Base-by-base conservation (phyloP, 495 filamentous ascomycete genomes). In the Lasiosphaeria miniovina region DNA sequence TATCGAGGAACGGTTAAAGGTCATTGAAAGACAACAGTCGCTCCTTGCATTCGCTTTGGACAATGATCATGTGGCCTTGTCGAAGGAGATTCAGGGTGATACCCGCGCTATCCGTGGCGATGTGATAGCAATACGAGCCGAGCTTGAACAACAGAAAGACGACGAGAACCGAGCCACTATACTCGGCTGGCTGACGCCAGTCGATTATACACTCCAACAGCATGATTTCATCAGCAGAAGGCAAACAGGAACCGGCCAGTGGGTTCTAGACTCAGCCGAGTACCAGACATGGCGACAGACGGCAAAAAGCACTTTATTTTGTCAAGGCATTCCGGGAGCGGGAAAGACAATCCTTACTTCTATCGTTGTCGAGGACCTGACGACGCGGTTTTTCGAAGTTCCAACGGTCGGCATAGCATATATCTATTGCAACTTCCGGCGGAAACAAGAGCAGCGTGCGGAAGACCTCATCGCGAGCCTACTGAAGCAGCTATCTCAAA, bases 291-390 rank as follows among this genome's bases (percentile, higher is more conserved):
- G 74, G 75, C 54, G 65, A 8, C 10, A 66, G 12, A 64, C 54
- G 35, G 17, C 36, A 5, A 67, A 65, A 11, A 36, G 62, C 31
- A 71, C 65, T 5, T 55, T 75, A 10, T 71, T 73, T 56, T 74
- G 71, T 66, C 66, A 67, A 14, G 76, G 75, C 0, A 72, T 75
- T 24, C 77, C 74, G 10, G 72, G 71, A 51, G 64, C 71, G 8
- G 72, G 72, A 15, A 75, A 75, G 62, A 73, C 71, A 35, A 68
- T 75, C 14, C 61, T 73, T 36, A 61, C 68, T n/a, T 68, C 74
- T 6, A 66, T 74, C 36, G 63, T 77, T 4, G 58, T 79, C 5
- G 64, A 79, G n/a, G 40, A 75, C 11, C 66, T 80, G 4, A 41
- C 49, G 17, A 50, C 15, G n/a, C 12, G 52, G 35, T 67, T 66